Evolutionary conservation across 768 basidiomycete genomes (phyloP).

Genomic region (Amanita thiersii): DNA sequence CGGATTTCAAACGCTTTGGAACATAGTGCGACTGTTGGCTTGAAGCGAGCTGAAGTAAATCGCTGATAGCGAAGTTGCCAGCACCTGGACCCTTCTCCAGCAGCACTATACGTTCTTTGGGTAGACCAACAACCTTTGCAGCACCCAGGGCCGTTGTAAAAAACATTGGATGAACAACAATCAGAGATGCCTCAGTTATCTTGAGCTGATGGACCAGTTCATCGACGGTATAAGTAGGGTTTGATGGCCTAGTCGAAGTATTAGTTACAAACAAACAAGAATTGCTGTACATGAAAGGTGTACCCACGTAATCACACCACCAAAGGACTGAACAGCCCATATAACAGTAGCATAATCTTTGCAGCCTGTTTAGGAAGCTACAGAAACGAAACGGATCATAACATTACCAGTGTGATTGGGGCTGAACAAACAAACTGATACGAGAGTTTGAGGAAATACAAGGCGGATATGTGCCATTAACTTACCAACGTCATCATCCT

Average conservation of each 20-base stretch:
- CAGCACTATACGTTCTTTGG: conserved; percentile 33
- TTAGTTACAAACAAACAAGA: conserved; percentile 1
- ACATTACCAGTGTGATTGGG: conserved; percentile 52
- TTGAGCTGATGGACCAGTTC: conserved; percentile 54
- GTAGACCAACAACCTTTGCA: conserved; percentile 28
- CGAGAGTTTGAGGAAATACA: not conserved
- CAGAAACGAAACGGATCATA: not conserved
- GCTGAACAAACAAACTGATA: conserved; percentile 52
- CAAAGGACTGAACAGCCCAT: conserved; percentile 54
- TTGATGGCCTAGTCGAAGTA: conserved; percentile 42
- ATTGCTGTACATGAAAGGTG: not conserved
- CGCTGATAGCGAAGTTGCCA: conserved; percentile 26
- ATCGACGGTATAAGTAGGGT: conserved; percentile 48
- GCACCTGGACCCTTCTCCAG: conserved; percentile 17
- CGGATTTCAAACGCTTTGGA: conserved; percentile 39
- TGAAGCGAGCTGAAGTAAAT: conserved; percentile 37
- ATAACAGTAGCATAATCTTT: conserved; percentile 47
- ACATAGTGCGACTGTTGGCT: conserved; percentile 27
- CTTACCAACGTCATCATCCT: conserved; percentile 42
- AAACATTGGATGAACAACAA: conserved; percentile 40
- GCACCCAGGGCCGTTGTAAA: conserved; percentile 37
- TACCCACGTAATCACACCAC: conserved; percentile 49
- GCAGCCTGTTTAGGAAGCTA: conserved; percentile 2
- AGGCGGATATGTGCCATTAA: not conserved
- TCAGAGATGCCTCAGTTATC: conserved; percentile 34